phyloP scores from a whole-genome alignment of 2,329 filamentous ascomycete species.

The Teratosphaeria viscida region DNA sequence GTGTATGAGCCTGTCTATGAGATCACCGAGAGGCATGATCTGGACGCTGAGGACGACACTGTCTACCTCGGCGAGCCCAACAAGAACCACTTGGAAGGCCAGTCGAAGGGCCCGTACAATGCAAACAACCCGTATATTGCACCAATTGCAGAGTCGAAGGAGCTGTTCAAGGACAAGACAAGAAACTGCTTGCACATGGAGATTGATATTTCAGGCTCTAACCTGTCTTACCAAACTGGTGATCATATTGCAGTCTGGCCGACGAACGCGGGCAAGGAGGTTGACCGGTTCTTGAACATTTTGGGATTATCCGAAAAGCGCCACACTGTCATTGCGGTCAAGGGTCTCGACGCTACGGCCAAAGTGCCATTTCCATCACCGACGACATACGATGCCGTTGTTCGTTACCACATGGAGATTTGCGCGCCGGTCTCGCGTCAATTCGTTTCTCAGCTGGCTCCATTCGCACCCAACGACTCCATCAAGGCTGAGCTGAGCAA shows the following conservation, averaged over 20 bases:
- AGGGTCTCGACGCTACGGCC: slow-evolving; percentile 84
- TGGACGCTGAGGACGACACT: slow-evolving; percentile 62
- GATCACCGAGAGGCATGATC: slow-evolving; percentile 56
- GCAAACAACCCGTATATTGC: slow-evolving; percentile 83
- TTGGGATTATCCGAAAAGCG: slow-evolving; percentile 68
- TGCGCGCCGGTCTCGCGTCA: slow-evolving; percentile 92
- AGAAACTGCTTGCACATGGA: slow-evolving; percentile 96
- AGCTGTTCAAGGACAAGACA: slow-evolving; percentile 80
- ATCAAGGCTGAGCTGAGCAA: slow-evolving; percentile 80
- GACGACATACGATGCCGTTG: slow-evolving; percentile 87
- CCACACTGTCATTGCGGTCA: slow-evolving; percentile 74
- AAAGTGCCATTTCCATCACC: slow-evolving; percentile 97
- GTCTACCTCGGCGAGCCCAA: slow-evolving; percentile 88
- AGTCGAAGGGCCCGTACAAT: slow-evolving; percentile 80
- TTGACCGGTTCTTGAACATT: slow-evolving; percentile 76
- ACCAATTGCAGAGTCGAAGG: slow-evolving; percentile 79
- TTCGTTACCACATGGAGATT: slow-evolving; percentile 95
- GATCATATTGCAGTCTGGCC: slow-evolving; percentile 98
- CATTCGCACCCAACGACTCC: slow-evolving; percentile 77
- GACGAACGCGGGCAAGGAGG: slow-evolving; percentile 84
- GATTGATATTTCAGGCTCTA: slow-evolving; percentile 79
- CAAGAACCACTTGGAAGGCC: slow-evolving; percentile 74
- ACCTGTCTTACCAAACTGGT: slow-evolving; percentile 86
- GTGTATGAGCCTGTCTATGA: slow-evolving; percentile 90
- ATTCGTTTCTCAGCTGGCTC: slow-evolving; percentile 75